Evolutionary conservation across 164 flowering plant genomes (phyloP).

Genomic region (Buxus sempervirens): DNA sequence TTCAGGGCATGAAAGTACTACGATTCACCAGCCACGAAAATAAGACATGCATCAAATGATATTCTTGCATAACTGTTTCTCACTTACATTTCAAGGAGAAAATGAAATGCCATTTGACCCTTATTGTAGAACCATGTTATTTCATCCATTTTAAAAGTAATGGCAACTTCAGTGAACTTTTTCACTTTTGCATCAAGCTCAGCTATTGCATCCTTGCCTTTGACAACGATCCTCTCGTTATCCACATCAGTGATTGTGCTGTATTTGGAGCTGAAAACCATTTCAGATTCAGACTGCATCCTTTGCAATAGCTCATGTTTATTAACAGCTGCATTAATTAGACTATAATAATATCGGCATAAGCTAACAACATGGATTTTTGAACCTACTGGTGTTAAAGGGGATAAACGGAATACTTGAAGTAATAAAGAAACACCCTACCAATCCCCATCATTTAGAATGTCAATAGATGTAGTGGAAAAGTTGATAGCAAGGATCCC

Average conservation of each 20-base stretch:
- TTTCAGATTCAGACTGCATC: constrained; percentile 99
- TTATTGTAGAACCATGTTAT: constrained; percentile 41
- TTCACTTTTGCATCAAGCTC: constrained; percentile 99
- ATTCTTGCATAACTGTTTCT: no score
- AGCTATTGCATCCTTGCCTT: constrained; percentile 99
- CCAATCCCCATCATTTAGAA: constrained; percentile 99
- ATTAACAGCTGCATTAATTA: constrained; percentile 73
- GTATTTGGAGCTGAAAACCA: constrained; percentile 99
- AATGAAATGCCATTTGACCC: no score
- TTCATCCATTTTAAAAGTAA: constrained; percentile 98
- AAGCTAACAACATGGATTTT: not conserved
- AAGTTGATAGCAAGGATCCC: constrained; percentile 99
- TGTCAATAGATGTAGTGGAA: constrained; percentile 98
- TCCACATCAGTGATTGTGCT: constrained; percentile 99
- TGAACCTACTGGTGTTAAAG: constrained; percentile 3
- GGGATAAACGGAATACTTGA: constrained; percentile 98
- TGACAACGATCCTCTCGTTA: constrained; percentile 94
- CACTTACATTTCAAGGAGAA: no score
- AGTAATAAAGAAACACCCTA: constrained; percentile 25
- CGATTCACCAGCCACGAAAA: constrained; percentile 76
- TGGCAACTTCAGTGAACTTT: constrained; percentile 98
- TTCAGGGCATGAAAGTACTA: constrained; percentile 93
- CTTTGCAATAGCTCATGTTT: constrained; percentile 96
- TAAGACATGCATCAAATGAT: not conserved
- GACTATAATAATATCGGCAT: not conserved